These are phyloP conservation scores for Combretum micranthum DNA, from an alignment of 345 rosid species.

Conservation along the genomic window DNA sequence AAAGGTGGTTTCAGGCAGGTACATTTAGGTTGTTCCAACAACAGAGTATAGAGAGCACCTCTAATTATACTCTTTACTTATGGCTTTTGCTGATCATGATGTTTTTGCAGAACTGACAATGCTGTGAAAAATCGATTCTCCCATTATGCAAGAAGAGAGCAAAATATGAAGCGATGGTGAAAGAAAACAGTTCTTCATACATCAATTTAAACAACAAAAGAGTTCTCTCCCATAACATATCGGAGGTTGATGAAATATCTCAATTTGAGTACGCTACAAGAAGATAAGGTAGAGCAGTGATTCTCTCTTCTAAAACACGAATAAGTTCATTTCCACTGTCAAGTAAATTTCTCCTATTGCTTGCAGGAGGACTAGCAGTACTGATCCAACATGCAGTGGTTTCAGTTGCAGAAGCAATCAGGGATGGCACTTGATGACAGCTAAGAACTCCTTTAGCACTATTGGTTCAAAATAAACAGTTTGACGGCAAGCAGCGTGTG, in stretches of 20 bases:
- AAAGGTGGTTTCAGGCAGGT: constrained; percentile 99
- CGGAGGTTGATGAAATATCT: constrained; percentile 29
- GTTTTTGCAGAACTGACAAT: constrained; percentile 78
- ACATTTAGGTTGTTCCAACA: constrained; percentile 5
- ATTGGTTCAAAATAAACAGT: constrained; percentile 41
- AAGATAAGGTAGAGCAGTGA: constrained; percentile 47
- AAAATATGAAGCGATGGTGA: constrained; percentile 80
- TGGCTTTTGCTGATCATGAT: not conserved
- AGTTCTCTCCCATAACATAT: constrained; percentile 35
- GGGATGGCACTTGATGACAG: constrained; percentile 31
- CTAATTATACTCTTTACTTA: no score
- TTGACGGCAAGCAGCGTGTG: constrained; percentile 22
- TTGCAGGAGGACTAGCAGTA: constrained; percentile 59
- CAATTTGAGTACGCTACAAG: constrained; percentile 40
- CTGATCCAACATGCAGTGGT: constrained; percentile 33
- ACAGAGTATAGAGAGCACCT: no score
- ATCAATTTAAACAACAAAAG: constrained; percentile 72
- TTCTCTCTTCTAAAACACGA: not conserved
- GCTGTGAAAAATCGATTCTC: constrained; percentile 99
- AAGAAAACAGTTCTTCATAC: constrained; percentile 53
- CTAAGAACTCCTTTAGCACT: constrained; percentile 59
- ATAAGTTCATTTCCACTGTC: not conserved
- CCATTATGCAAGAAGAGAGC: constrained; percentile 94
- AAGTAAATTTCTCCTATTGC: not conserved
- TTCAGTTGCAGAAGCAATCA: constrained; percentile 44